phyloP scores from a whole-genome alignment of 768 basidiomycete genomes.

The Rhizopogon vulgaris region DNA sequence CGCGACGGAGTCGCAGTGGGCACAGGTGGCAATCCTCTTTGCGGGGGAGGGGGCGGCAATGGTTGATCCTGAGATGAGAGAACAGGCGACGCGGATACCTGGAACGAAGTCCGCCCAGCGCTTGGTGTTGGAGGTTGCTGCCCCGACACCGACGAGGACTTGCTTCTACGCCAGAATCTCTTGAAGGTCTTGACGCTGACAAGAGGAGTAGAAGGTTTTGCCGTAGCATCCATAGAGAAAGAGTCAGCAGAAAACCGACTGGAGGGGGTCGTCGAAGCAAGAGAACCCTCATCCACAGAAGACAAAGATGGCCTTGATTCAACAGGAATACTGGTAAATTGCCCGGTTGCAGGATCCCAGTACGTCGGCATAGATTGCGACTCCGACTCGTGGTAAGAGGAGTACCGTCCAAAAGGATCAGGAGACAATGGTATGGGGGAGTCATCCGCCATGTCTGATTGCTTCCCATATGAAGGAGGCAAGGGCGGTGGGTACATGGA shows the following conservation, averaged over 20 bases:
- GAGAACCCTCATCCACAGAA: slow-evolving; percentile 17
- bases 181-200: slow-evolving; percentile 72
- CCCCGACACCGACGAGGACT: slow-evolving; percentile 30
- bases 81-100: slow-evolving; percentile 17
- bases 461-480: slow-evolving; percentile 21
- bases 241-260: slow-evolving; percentile 82
- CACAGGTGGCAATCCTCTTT: slow-evolving; percentile 8
- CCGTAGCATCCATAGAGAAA: slow-evolving; percentile 21
- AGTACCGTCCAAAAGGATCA: slow-evolving; percentile 73
- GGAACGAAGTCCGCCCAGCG: slow-evolving; percentile 33
- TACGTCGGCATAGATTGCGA: slow-evolving; percentile 28
- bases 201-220: slow-evolving; percentile 39
- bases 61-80: slow-evolving; percentile 29
- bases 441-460: slow-evolving; percentile 22
- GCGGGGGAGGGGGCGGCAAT: slow-evolving; percentile 22
- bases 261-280: slow-evolving; percentile 26
- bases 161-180: slow-evolving; percentile 75
- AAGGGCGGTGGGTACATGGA: slow-evolving; percentile 38
- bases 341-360: slow-evolving; percentile 35
- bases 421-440: slow-evolving; percentile 79
- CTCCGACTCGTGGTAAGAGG: slow-evolving; percentile 41
- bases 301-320: slow-evolving; percentile 20
- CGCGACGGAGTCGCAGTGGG: slow-evolving; percentile 25
- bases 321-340: slow-evolving; percentile 14
- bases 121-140: slow-evolving; percentile 30